These are phyloP conservation scores for Fusarium equiseti DNA, from an alignment of 2,329 filamentous ascomycete genomes.

Conservation along the genomic window DNA sequence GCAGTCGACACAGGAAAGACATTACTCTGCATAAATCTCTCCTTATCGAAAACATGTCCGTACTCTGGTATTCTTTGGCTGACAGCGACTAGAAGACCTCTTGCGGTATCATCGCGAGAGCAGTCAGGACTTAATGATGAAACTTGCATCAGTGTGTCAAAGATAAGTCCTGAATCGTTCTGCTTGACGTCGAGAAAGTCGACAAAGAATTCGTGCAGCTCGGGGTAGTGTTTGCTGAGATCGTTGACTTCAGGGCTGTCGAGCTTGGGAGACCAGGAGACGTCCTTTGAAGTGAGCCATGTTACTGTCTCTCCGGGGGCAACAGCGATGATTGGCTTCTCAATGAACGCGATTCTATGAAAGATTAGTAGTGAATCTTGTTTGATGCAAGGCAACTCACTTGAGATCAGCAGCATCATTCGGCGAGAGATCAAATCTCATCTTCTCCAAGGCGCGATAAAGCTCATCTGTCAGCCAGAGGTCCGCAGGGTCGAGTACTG, in stretches of 20 bases:
- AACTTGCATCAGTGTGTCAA: slow-evolving; percentile 35
- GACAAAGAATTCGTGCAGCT: slow-evolving; percentile 41
- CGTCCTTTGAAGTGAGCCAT: slow-evolving; percentile 35
- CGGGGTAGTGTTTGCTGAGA: slow-evolving; percentile 39
- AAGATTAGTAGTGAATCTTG: neutral
- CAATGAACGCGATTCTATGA: slow-evolving; percentile 15
- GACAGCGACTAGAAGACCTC: slow-evolving; percentile 31
- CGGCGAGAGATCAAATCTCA: slow-evolving; percentile 29
- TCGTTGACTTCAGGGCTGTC: slow-evolving; percentile 34
- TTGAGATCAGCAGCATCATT: slow-evolving; percentile 32
- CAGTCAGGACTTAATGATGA: slow-evolving; percentile 26
- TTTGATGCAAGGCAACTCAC: neutral
- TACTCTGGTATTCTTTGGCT: slow-evolving; percentile 35
- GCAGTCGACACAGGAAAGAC: slow-evolving; percentile 35
- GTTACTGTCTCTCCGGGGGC: slow-evolving; percentile 29
- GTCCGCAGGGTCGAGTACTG: slow-evolving; percentile 35
- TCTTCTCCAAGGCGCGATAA: slow-evolving; percentile 38
- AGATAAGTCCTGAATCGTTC: slow-evolving; percentile 33
- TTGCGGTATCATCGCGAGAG: slow-evolving; percentile 33
- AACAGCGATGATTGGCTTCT: slow-evolving; percentile 23
- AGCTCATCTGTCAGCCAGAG: slow-evolving; percentile 36
- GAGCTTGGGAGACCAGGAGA: slow-evolving; percentile 39
- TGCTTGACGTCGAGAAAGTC: slow-evolving; percentile 34
- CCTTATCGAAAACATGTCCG: slow-evolving; percentile 36
- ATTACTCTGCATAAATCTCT: slow-evolving; percentile 22